Conservation (phyloP, 1,139 yeast species). For the Yamadazyma dendronema region DNA sequence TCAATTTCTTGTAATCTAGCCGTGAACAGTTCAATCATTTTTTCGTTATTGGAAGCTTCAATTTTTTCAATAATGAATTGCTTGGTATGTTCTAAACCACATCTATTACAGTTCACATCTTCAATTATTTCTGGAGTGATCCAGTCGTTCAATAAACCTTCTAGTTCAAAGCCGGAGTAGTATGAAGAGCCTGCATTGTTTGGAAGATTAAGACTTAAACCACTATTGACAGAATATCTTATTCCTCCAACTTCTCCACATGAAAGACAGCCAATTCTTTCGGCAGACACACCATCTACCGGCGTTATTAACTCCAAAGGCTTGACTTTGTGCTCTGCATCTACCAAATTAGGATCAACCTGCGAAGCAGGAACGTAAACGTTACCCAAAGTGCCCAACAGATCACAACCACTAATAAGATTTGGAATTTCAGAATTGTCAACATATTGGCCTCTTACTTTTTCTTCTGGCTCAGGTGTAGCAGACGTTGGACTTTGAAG, state of each 20-base stretch:
- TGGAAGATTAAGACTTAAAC: constrained; percentile 71
- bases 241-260: constrained; percentile 96
- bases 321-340: constrained; percentile 38
- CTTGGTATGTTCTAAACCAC: constrained; percentile 68
- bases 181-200: constrained; percentile 22
- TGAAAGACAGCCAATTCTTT: constrained; percentile 80
- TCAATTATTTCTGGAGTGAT: constrained; percentile 79
- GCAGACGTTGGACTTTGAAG: constrained; percentile 4
- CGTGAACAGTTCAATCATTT: constrained; percentile 45
- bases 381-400: constrained; percentile 55
- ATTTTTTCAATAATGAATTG: constrained; percentile 49
- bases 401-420: constrained; percentile 46
- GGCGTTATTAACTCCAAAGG: constrained; percentile 73
- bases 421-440: constrained; percentile 21
- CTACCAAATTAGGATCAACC: constrained; percentile 61
- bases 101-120: constrained; percentile 90
- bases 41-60: constrained; percentile 30
- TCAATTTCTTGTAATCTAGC: constrained; percentile 56
- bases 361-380: constrained; percentile 72
- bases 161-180: constrained; percentile 46
- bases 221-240: constrained; percentile 76
- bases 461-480: constrained; percentile 24
- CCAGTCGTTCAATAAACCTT: constrained; percentile 68
- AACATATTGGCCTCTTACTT: constrained; percentile 19
- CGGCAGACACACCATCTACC: constrained; percentile 84